These are phyloP conservation scores for Trichosporon sp. DNA, from an alignment of 1,284 basidiomycete species.

Conservation along the genomic window DNA sequence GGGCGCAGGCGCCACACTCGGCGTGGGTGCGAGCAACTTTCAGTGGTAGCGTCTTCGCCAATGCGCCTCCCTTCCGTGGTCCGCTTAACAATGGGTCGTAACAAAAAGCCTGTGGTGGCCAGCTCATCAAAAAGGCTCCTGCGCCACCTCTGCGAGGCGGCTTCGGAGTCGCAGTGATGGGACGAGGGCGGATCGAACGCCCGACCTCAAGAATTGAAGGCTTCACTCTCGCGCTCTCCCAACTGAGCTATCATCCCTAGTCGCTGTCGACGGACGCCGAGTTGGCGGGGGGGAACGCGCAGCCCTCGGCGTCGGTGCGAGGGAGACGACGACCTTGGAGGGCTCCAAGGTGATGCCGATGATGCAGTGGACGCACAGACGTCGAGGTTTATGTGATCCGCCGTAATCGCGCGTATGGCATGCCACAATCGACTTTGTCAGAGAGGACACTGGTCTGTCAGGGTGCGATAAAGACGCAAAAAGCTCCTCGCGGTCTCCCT, in stretches of 20 bases:
- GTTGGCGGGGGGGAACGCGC: too few relatives aligned
- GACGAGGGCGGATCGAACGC: slow-evolving; percentile 12
- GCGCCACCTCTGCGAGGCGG: background rate
- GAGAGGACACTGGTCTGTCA: background rate
- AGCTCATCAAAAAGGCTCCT: background rate
- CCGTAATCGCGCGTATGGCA: too few relatives aligned
- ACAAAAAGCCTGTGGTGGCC: too few relatives aligned
- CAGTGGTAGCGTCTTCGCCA: too few relatives aligned
- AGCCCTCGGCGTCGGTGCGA: too few relatives aligned
- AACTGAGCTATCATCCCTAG: slow-evolving; percentile 9
- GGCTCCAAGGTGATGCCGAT: background rate
- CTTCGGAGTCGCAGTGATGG: background rate
- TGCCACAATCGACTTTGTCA: too few relatives aligned
- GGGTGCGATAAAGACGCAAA: background rate
- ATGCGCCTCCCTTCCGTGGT: too few relatives aligned
- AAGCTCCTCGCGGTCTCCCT: background rate
- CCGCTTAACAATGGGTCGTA: too few relatives aligned
- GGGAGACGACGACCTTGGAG: too few relatives aligned
- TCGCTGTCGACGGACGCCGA: background rate
- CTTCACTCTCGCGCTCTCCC: slow-evolving; percentile 14
- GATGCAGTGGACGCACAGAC: too few relatives aligned
- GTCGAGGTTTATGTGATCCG: too few relatives aligned
- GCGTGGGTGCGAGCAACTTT: background rate
- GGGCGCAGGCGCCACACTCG: background rate
- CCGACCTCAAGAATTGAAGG: slow-evolving; percentile 6